Evolutionary conservation across 2,329 filamentous ascomycete genomes (phyloP).

Genomic region (Esteya vermicola): DNA sequence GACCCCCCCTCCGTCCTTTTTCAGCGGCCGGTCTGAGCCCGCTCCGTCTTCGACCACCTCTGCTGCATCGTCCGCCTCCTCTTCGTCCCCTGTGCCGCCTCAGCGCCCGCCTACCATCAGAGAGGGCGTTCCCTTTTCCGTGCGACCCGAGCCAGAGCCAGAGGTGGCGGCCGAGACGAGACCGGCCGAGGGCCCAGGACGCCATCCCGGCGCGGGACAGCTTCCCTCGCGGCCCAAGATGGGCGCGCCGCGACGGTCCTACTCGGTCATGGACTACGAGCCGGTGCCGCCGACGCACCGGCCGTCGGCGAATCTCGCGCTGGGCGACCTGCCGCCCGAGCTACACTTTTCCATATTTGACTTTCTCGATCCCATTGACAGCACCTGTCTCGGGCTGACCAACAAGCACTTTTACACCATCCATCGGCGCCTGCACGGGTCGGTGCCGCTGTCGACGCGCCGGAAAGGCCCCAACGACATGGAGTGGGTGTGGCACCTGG

Average conservation of each 20-base stretch:
- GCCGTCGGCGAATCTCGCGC: conserved; percentile 28
- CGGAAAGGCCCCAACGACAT: conserved; percentile 47
- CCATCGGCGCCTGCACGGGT: conserved; percentile 40
- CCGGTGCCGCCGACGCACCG: conserved; percentile 35
- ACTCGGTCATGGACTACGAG: conserved; percentile 47
- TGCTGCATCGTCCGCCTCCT: background rate
- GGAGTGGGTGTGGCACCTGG: conserved; percentile 49
- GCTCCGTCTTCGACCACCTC: conserved; percentile 6
- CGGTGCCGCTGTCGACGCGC: conserved; percentile 39
- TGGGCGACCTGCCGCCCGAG: conserved; percentile 42
- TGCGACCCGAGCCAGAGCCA: background rate
- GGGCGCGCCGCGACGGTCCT: conserved; percentile 36
- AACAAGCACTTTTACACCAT: conserved; percentile 44
- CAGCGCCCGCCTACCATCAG: background rate
- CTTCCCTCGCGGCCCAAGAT: conserved; percentile 2
- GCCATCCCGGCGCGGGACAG: background rate
- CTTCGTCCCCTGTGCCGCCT: too few species aligned
- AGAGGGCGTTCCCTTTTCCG: background rate
- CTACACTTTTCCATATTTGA: conserved; percentile 47
- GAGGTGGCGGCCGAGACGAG: background rate
- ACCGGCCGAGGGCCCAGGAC: background rate
- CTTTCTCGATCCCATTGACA: conserved; percentile 50
- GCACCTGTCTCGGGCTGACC: conserved; percentile 45
- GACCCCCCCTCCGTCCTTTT: conserved; percentile 11
- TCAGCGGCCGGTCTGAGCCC: conserved; percentile 5